Evolutionary conservation across 2,329 filamentous ascomycete genomes (phyloP).

Genomic region (Aspergillus melleus): DNA sequence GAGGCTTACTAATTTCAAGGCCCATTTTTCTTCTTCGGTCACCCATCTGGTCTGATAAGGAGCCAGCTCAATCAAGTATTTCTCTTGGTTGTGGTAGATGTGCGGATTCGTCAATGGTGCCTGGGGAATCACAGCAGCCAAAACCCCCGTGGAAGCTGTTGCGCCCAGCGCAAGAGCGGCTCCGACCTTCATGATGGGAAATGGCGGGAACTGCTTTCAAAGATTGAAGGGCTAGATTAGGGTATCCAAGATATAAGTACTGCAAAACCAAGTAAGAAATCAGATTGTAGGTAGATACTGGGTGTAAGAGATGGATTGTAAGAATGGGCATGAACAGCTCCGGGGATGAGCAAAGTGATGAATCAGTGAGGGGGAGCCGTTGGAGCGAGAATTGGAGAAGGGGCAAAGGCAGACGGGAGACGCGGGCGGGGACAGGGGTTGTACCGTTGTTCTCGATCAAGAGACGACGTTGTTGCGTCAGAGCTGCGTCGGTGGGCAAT

Average conservation of each 20-base stretch:
- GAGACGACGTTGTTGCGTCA: background rate
- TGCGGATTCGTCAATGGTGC: conserved; percentile 25
- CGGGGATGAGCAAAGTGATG: too few species aligned
- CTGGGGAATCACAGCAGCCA: conserved; percentile 35
- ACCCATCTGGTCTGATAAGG: conserved; percentile 83
- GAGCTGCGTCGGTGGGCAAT: background rate
- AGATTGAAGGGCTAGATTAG: background rate
- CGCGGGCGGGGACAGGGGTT: too few species aligned
- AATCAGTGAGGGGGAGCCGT: background rate
- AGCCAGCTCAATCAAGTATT: conserved; percentile 78
- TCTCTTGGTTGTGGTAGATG: conserved; percentile 45
- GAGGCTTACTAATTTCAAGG: conserved; percentile 70
- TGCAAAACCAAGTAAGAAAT: too few species aligned
- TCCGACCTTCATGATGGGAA: conserved; percentile 42
- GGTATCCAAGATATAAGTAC: background rate
- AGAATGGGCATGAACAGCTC: background rate
- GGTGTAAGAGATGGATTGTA: background rate
- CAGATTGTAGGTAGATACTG: background rate
- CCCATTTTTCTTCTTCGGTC: conserved; percentile 94
- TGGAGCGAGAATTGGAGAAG: background rate
- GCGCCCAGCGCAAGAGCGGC: conserved; percentile 36
- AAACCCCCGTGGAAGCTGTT: conserved; percentile 30
- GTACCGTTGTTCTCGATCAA: background rate
- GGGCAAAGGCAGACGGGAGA: background rate
- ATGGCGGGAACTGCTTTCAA: background rate